Conservation (phyloP, 345 rosid genomes). For the Tarenaya hassleriana region DNA sequence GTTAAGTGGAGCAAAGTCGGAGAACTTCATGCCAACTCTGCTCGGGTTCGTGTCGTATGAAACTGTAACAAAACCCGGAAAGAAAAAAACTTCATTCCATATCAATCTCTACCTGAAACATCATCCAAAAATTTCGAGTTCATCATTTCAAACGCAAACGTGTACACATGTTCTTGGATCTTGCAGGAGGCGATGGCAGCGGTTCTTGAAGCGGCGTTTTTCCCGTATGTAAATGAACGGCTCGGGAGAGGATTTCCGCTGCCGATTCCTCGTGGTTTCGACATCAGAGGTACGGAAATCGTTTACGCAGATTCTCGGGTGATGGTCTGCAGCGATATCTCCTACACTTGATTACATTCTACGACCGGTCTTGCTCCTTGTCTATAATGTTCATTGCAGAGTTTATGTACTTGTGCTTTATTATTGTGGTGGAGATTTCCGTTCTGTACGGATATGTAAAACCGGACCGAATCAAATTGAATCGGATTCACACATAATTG, state of each 20-base stretch:
- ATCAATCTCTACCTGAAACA: not conserved
- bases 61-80: too few species aligned
- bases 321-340: constrained; percentile 40
- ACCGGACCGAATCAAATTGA: too few species aligned
- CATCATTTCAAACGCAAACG: not conserved
- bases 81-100: too few species aligned
- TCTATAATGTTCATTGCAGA: too few species aligned
- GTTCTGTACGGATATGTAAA: too few species aligned
- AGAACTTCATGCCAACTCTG: constrained; percentile 35
- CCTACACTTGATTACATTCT: too few species aligned
- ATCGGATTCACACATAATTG: too few species aligned
- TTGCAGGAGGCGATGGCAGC: constrained; percentile 38
- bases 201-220: constrained; percentile 38
- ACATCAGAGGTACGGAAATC: constrained; percentile 38
- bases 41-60: constrained; percentile 34
- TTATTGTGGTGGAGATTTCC: too few species aligned
- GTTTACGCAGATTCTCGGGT: constrained; percentile 30
- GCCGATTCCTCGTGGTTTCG: constrained; percentile 45
- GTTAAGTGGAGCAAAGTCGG: constrained; percentile 56
- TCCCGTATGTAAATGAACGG: constrained; percentile 52
- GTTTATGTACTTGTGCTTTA: too few species aligned
- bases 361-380: too few species aligned
- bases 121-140: not conserved
- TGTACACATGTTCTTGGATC: constrained; percentile 4
- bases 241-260: constrained; percentile 51